phyloP scores from a whole-genome alignment of 352 stramenopile species.

The Phytophthora melonis region DNA sequence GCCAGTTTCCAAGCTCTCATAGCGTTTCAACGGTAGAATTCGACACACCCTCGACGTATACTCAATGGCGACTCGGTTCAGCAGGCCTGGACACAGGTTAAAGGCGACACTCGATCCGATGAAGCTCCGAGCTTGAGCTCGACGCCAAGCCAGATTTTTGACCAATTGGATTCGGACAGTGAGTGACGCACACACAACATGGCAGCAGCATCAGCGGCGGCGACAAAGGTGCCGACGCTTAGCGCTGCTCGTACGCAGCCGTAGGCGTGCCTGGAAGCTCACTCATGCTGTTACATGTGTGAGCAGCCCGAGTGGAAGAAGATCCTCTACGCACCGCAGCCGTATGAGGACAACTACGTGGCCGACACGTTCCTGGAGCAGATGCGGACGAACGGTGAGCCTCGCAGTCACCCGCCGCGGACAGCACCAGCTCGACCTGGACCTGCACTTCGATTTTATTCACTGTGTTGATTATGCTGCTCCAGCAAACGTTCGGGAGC shows the following conservation, averaged over 20 bases:
- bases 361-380: slow-evolving; percentile 91
- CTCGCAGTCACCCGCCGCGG: not conserved
- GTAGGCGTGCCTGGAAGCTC: slow-evolving; percentile 1
- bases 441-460: not conserved
- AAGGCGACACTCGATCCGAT: not conserved
- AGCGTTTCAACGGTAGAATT: slow-evolving; percentile 1
- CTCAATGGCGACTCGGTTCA: not conserved
- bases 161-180: slow-evolving; percentile 18
- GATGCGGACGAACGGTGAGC: slow-evolving; percentile 89
- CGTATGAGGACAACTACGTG: slow-evolving; percentile 93
- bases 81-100: not conserved
- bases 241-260: not conserved
- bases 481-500: slow-evolving; percentile 82
- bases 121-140: not conserved
- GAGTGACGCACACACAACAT: not conserved
- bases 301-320: slow-evolving; percentile 75
- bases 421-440: not conserved
- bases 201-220: slow-evolving; percentile 11
- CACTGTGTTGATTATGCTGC: not conserved
- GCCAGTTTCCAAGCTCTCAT: not conserved
- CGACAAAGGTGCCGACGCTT: slow-evolving; percentile 22
- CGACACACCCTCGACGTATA: not conserved
- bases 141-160: slow-evolving; percentile 9
- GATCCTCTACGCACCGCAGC: slow-evolving; percentile 89
- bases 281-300: not conserved